These are phyloP conservation scores for Ophiostoma angusticollis DNA, from an alignment of 2,329 filamentous ascomycete genomes.

Conservation along the genomic window DNA sequence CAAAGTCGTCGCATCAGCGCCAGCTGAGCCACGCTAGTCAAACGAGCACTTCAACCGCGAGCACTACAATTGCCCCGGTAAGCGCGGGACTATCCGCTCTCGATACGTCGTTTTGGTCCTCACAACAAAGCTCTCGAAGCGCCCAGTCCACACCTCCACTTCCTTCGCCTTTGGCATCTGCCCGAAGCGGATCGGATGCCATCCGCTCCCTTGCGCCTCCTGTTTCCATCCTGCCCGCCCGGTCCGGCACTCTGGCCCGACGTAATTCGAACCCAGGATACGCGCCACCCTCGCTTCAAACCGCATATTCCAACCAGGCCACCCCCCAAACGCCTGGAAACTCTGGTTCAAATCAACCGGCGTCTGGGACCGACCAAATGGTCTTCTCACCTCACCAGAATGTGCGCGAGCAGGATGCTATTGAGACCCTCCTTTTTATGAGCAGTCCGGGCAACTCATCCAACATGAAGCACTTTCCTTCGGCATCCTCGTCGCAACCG, in stretches of 20 bases:
- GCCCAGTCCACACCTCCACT: conserved; percentile 7
- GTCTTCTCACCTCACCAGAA: conserved; percentile 58
- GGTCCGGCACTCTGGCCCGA: conserved; percentile 25
- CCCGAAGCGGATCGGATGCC: conserved; percentile 21
- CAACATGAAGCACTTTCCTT: conserved; percentile 45
- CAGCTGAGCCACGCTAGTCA: conserved; percentile 13
- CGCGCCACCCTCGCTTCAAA: conserved; percentile 34
- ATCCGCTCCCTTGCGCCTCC: conserved; percentile 35
- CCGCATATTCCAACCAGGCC: conserved; percentile 29
- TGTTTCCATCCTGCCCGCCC: conserved; percentile 40
- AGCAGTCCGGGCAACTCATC: conserved; percentile 63
- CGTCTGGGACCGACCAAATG: conserved; percentile 36
- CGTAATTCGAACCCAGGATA: conserved; percentile 38
- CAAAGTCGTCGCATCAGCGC: conserved; percentile 24
- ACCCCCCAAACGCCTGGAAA: conserved; percentile 25
- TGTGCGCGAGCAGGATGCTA: conserved; percentile 64
- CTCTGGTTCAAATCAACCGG: conserved; percentile 23
- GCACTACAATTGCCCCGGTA: conserved; percentile 1
- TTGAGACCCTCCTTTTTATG: conserved; percentile 71
- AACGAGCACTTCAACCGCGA: conserved; percentile 6
- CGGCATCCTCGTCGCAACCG: conserved; percentile 22
- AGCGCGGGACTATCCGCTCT: neutral
- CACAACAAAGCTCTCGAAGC: conserved; percentile 2
- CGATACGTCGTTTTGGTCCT: conserved; percentile 7
- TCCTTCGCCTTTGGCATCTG: conserved; percentile 10